Evolutionary conservation across 2,329 filamentous ascomycete genomes (phyloP).

Genomic region (Pseudocercospora macadamiae): DNA sequence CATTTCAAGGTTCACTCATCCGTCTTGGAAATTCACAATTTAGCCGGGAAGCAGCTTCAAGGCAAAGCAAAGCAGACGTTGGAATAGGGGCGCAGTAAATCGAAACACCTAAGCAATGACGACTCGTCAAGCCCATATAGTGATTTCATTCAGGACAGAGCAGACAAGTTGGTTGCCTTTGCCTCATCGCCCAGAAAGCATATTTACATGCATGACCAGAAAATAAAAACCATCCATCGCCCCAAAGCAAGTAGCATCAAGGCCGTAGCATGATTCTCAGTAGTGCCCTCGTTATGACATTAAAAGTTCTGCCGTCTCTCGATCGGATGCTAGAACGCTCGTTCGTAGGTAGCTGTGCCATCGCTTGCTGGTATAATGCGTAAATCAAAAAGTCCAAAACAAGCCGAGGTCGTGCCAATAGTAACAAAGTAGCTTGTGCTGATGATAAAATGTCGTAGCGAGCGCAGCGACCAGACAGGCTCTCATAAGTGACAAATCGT

Average conservation of each 20-base stretch:
- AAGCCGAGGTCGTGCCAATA: slow-evolving; percentile 5
- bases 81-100: too few species aligned
- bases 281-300: neutral
- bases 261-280: slow-evolving; percentile 3
- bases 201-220: neutral
- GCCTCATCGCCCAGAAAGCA: neutral
- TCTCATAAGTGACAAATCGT: slow-evolving; percentile 9
- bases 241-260: slow-evolving; percentile 2
- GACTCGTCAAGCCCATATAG: too few species aligned
- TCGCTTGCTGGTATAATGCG: slow-evolving; percentile 10
- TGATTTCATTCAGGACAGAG: neutral
- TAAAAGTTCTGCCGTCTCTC: slow-evolving; percentile 9
- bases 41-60: too few species aligned
- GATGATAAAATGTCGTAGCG: neutral
- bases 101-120: too few species aligned
- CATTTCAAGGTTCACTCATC: too few species aligned
- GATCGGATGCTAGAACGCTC: slow-evolving; percentile 21
- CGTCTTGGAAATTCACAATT: too few species aligned
- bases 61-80: too few species aligned
- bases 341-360: slow-evolving; percentile 5
- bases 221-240: neutral
- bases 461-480: slow-evolving; percentile 24
- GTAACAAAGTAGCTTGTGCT: slow-evolving; percentile 3
- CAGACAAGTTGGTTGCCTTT: neutral
- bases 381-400: neutral